A percentile compares a stretch with the other conserved stretches of the same genome.
Conservation (phyloP, 164 flowering plant species). For the Macadamia tetraphylla region DNA sequence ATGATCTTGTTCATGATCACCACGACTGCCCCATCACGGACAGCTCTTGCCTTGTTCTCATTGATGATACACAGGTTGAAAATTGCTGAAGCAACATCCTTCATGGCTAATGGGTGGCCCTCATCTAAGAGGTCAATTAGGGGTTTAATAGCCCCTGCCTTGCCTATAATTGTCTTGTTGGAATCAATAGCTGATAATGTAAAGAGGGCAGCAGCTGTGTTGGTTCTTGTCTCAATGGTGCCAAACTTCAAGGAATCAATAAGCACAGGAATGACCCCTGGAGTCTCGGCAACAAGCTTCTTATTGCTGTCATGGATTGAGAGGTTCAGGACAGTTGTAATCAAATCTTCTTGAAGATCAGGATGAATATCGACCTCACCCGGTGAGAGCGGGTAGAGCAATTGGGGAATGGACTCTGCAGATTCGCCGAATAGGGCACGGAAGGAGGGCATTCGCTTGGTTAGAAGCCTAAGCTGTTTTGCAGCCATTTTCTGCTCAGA, state of each 20-base stretch:
- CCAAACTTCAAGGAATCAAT: constrained; percentile 54
- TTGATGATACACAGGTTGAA: constrained; percentile 59
- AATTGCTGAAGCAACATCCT: constrained; percentile 84
- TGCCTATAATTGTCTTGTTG: constrained; percentile 63
- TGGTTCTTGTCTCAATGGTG: constrained; percentile 56
- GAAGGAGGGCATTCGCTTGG: constrained; percentile 57
- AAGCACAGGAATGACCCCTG: constrained; percentile 56
- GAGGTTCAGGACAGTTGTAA: constrained; percentile 71
- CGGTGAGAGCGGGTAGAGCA: constrained; percentile 46
- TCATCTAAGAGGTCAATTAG: constrained; percentile 63
- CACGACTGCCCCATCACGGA: constrained; percentile 53
- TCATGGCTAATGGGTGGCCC: constrained; percentile 59
- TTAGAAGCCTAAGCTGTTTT: constrained; percentile 62
- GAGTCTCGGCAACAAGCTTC: constrained; percentile 63
- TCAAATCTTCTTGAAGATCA: constrained; percentile 73
- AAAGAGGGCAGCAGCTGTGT: constrained; percentile 88
- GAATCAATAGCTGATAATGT: constrained; percentile 74
- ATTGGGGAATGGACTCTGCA: constrained; percentile 40
- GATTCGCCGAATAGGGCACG: constrained; percentile 67
- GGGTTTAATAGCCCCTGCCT: constrained; percentile 58
- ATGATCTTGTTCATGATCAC: constrained; percentile 50
- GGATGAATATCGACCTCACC: constrained; percentile 20
- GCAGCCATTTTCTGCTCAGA: constrained; percentile 61
- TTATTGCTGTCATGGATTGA: constrained; percentile 81
- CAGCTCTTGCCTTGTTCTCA: constrained; percentile 68